Conservation (phyloP, 176 grass and related monocot genomes). For the Eleusine indica region DNA sequence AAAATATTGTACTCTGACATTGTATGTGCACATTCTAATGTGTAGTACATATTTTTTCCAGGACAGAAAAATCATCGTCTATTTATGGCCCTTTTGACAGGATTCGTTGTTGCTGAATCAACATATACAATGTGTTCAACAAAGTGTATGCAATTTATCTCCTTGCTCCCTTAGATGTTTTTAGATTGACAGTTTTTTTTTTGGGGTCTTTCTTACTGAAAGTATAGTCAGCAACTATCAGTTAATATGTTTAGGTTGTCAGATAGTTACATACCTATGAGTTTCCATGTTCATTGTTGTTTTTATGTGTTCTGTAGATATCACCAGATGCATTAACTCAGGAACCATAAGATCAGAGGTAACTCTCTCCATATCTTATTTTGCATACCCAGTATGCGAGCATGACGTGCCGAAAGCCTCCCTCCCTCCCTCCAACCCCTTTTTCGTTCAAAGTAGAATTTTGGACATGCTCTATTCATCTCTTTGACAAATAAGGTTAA, state of each 20-base stretch:
- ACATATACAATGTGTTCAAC: slow-evolving; percentile 96
- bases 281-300: slow-evolving; percentile 20
- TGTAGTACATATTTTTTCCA: slow-evolving; percentile 47
- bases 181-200: neutral
- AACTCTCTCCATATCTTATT: slow-evolving; percentile 38
- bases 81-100: slow-evolving; percentile 89
- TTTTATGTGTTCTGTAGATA: slow-evolving; percentile 62
- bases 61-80: slow-evolving; percentile 84
- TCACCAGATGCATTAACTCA: slow-evolving; percentile 70
- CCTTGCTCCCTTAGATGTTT: slow-evolving; percentile 34
- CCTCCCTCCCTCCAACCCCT: neutral
- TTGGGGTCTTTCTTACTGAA: neutral
- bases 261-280: neutral
- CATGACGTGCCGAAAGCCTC: slow-evolving; percentile 16
- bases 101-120: slow-evolving; percentile 91
- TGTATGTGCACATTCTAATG: slow-evolving; percentile 32
- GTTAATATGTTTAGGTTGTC: neutral
- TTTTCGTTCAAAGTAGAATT: neutral
- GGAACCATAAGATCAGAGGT: slow-evolving; percentile 77
- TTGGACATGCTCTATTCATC: neutral
- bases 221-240: neutral
- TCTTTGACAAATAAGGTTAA: slow-evolving; percentile 21
- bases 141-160: slow-evolving; percentile 62
- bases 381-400: neutral
- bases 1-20: slow-evolving; percentile 16